phyloP scores from a whole-genome alignment of 83 land plant genomes.

The Picea abies region DNA sequence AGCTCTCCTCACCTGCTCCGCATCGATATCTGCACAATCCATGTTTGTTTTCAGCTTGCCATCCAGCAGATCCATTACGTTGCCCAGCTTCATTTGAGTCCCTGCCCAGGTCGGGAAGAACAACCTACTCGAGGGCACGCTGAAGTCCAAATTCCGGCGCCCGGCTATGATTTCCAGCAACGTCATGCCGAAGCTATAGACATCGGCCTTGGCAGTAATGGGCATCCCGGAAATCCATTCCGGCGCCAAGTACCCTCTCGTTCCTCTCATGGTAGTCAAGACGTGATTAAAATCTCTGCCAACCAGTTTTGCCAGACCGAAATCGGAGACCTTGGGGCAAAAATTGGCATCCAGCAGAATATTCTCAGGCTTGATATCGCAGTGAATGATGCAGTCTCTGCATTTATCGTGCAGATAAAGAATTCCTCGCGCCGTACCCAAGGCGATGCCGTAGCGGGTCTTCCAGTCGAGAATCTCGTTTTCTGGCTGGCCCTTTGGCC shows the following conservation, averaged over 20 bases:
- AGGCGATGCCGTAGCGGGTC: constrained; percentile 22
- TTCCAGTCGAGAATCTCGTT: constrained; percentile 17
- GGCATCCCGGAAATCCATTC: constrained; percentile 24
- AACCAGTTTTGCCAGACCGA: constrained; percentile 27
- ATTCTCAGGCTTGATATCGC: constrained; percentile 38
- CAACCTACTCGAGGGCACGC: constrained; percentile 2
- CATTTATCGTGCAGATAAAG: constrained; percentile 28
- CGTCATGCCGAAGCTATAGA: constrained; percentile 41
- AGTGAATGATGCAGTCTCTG: constrained; percentile 24
- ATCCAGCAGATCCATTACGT: neutral
- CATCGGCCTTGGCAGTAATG: constrained; percentile 34
- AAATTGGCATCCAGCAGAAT: constrained; percentile 37
- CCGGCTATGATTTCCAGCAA: constrained; percentile 32
- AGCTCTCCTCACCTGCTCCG: neutral
- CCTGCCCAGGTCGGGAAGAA: constrained; percentile 7
- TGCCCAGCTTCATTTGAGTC: neutral
- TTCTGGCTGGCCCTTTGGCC: neutral
- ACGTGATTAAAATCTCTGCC: constrained; percentile 31
- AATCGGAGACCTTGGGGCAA: constrained; percentile 38
- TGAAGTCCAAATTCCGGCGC: constrained; percentile 19
- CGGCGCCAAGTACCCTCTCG: constrained; percentile 44
- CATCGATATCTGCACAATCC: neutral
- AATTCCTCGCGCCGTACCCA: constrained; percentile 32
- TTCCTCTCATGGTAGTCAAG: constrained; percentile 34
- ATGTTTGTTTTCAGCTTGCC: neutral